Percentiles rank a stretch among this genome's conserved stretches.
These are phyloP conservation scores for Vaccinium myrtillus DNA, from an alignment of 148 eudicot species.

Conservation along the genomic window DNA sequence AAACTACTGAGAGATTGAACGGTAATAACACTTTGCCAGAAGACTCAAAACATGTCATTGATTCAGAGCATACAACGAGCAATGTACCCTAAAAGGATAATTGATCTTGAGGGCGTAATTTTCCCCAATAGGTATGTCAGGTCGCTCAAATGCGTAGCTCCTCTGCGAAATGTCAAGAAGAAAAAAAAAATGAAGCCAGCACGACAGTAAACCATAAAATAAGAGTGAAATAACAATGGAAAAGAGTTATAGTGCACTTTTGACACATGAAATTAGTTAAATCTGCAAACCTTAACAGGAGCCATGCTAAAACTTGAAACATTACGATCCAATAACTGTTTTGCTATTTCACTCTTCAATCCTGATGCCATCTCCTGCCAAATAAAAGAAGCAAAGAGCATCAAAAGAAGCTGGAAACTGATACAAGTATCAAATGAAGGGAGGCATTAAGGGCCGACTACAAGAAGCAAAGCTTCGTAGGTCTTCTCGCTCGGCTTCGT, in stretches of 20 bases:
- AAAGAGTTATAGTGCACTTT: not conserved
- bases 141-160: constrained; percentile 87
- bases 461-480: too few species aligned
- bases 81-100: constrained; percentile 80
- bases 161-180: constrained; percentile 44
- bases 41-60: constrained; percentile 1
- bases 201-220: not conserved
- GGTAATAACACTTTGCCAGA: not conserved
- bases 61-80: constrained; percentile 5
- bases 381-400: constrained; percentile 8
- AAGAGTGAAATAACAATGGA: not conserved
- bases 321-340: constrained; percentile 61
- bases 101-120: constrained; percentile 77
- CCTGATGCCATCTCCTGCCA: constrained; percentile 75
- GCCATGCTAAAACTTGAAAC: constrained; percentile 83
- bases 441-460: too few species aligned
- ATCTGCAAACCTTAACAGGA: constrained; percentile 83
- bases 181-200: constrained; percentile 6
- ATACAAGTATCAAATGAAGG: not conserved
- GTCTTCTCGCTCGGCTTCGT: too few species aligned
- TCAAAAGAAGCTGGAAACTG: constrained; percentile 16
- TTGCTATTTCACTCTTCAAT: constrained; percentile 63
- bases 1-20: not conserved
- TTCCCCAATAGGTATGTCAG: constrained; percentile 78
- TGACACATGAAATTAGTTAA: not conserved